These are phyloP conservation scores for Perkinsus olseni DNA, from an alignment of 169 alveolate species.

Conservation along the genomic window DNA sequence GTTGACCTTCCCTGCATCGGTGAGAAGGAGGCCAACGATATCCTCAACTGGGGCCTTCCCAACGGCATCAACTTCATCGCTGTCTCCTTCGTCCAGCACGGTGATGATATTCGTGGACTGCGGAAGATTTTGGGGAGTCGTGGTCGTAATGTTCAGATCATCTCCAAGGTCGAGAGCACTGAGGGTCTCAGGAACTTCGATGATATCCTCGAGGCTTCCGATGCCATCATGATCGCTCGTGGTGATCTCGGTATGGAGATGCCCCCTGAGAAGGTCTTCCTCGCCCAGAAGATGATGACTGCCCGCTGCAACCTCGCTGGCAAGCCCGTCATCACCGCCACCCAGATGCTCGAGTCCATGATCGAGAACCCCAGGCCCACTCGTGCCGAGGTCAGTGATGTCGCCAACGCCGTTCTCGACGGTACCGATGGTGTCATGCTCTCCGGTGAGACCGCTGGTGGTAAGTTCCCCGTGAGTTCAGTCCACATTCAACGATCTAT, in stretches of 20 bases:
- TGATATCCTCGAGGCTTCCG: conserved; percentile 84
- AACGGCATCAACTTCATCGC: conserved; percentile 91
- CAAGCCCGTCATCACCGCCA: conserved; percentile 95
- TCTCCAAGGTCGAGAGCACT: conserved; percentile 93
- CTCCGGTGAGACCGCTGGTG: conserved; percentile 83
- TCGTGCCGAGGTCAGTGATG: conserved; percentile 98
- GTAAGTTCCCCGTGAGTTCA: conserved; percentile 71
- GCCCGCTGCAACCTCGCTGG: conserved; percentile 81
- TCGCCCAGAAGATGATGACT: conserved; percentile 91
- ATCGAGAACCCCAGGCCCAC: conserved; percentile 93
- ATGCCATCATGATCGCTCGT: conserved; percentile 98
- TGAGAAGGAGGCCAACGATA: conserved; percentile 92
- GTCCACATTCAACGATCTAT: conserved; percentile 63
- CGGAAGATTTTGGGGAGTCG: conserved; percentile 68
- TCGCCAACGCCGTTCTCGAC: conserved; percentile 97
- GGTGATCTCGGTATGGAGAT: conserved; percentile 99
- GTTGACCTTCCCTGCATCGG: conserved; percentile 89
- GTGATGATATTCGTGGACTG: conserved; percentile 63
- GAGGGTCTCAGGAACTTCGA: conserved; percentile 92
- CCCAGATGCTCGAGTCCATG: conserved; percentile 98
- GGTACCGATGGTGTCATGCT: conserved; percentile 96
- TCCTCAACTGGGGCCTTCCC: conserved; percentile 91
- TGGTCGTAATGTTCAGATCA: conserved; percentile 88
- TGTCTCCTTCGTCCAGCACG: conserved; percentile 66
- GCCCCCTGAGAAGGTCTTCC: conserved; percentile 92